Percentiles rank a stretch among this genome's conserved stretches.
Evolutionary conservation across 2,329 filamentous ascomycete genomes (phyloP).

Genomic region (Akanthomyces uredinophilus): DNA sequence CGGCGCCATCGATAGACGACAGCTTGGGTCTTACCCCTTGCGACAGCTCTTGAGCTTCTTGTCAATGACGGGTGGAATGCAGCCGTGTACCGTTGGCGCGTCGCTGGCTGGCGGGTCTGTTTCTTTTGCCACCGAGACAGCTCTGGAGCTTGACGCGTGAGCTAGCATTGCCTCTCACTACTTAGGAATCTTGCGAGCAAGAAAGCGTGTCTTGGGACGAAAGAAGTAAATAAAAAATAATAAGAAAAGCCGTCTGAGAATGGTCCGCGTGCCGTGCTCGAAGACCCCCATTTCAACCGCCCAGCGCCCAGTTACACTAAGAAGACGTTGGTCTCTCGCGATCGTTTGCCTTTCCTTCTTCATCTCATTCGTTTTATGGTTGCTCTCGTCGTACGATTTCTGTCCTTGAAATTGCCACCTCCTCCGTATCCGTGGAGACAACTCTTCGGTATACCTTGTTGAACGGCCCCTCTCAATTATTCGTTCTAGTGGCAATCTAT

Average conservation of each 20-base stretch:
- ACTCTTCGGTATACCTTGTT: background rate
- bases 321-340: background rate
- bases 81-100: background rate
- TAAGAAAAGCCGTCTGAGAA: background rate
- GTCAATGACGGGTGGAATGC: background rate
- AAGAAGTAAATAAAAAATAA: background rate
- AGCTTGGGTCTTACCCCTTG: background rate
- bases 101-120: background rate
- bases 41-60: too few species aligned
- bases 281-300: background rate
- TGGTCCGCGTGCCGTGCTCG: background rate
- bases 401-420: background rate
- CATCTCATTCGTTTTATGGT: background rate
- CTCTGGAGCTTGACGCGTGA: constrained; percentile 6
- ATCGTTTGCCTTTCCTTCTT: background rate
- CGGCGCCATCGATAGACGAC: background rate
- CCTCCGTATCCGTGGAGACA: constrained; percentile 6
- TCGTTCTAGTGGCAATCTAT: background rate
- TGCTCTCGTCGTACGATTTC: constrained; percentile 7
- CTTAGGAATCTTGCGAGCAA: constrained; percentile 9
- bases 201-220: constrained; percentile 6
- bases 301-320: background rate
- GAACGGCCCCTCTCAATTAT: background rate
- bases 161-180: background rate
- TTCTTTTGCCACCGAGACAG: background rate